phyloP scores from a whole-genome alignment of 2,329 filamentous ascomycete genomes.

The Zarea fungicola region DNA sequence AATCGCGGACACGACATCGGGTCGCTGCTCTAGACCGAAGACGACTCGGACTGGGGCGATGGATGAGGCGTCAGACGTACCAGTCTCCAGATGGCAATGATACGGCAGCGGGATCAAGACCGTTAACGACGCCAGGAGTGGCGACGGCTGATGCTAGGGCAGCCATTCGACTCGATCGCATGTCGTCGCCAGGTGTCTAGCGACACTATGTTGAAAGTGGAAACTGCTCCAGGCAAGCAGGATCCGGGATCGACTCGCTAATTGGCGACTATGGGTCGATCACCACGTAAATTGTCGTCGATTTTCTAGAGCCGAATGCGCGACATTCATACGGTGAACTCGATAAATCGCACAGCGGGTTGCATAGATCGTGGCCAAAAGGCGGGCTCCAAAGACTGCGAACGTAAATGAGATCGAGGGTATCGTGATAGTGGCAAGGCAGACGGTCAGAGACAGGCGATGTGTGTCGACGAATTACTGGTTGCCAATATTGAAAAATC shows the following conservation, averaged over 20 bases:
- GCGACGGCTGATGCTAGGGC: slow-evolving; percentile 7
- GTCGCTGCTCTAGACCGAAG: not conserved
- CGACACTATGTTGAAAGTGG: slow-evolving; percentile 1
- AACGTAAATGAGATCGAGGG: not conserved
- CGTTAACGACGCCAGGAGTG: slow-evolving; percentile 5
- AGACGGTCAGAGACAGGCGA: no score
- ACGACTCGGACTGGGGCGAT: not conserved
- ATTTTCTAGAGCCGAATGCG: slow-evolving; percentile 3
- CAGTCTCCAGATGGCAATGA: slow-evolving; percentile 8
- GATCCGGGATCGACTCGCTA: not conserved
- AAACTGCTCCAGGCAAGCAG: slow-evolving; percentile 3
- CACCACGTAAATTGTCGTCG: not conserved
- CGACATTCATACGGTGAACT: slow-evolving; percentile 9
- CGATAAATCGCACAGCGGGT: not conserved
- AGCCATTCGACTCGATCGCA: slow-evolving; percentile 11
- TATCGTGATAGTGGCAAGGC: no score
- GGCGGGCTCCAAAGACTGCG: not conserved
- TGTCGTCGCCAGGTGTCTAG: slow-evolving; percentile 6
- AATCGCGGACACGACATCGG: not conserved
- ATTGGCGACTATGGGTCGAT: not conserved
- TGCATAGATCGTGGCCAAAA: slow-evolving; percentile 3
- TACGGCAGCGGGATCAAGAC: slow-evolving; percentile 5
- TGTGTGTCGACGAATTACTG: no score
- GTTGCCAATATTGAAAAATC: no score
- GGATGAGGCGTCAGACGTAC: not conserved